Evolutionary conservation across 2,329 filamentous ascomycete species (phyloP).

Genomic region (Parafenestella ontariensis): DNA sequence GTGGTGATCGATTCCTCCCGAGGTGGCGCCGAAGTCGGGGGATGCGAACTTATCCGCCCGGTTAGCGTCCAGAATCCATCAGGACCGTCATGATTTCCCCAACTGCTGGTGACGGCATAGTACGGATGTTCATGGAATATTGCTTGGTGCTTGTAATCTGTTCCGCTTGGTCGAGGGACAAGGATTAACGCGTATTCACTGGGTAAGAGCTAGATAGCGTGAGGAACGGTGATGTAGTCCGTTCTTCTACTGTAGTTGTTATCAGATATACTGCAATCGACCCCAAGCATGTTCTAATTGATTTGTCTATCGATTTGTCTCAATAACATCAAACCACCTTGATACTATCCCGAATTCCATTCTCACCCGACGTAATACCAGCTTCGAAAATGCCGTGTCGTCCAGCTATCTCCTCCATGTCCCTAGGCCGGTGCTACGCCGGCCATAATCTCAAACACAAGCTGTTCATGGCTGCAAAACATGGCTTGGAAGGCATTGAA

Average conservation of each 20-base stretch:
- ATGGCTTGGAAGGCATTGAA: constrained; percentile 74
- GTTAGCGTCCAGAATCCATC: not conserved
- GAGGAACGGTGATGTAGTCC: not conserved
- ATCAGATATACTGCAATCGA: not conserved
- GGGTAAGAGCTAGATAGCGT: not conserved
- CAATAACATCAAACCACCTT: not conserved
- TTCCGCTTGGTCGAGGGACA: constrained; percentile 1
- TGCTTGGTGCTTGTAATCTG: not conserved
- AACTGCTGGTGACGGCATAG: constrained; percentile 10
- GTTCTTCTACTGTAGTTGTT: not conserved
- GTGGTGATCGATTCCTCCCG: not conserved
- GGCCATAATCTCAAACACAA: constrained; percentile 70
- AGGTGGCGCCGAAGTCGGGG: constrained; percentile 5
- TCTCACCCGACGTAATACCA: not conserved
- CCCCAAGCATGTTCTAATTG: not conserved
- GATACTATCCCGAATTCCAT: not conserved
- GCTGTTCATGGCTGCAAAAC: constrained; percentile 69
- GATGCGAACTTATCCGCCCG: constrained; percentile 13
- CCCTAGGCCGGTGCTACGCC: constrained; percentile 74
- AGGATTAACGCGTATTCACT: not conserved
- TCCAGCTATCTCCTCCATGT: constrained; percentile 78
- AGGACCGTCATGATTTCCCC: not conserved
- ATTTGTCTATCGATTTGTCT: not conserved
- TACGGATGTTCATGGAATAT: constrained; percentile 7
- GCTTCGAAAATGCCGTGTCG: constrained; percentile 57